phyloP scores from a whole-genome alignment of 2,329 filamentous ascomycete species.

The Penicillium thymicola region DNA sequence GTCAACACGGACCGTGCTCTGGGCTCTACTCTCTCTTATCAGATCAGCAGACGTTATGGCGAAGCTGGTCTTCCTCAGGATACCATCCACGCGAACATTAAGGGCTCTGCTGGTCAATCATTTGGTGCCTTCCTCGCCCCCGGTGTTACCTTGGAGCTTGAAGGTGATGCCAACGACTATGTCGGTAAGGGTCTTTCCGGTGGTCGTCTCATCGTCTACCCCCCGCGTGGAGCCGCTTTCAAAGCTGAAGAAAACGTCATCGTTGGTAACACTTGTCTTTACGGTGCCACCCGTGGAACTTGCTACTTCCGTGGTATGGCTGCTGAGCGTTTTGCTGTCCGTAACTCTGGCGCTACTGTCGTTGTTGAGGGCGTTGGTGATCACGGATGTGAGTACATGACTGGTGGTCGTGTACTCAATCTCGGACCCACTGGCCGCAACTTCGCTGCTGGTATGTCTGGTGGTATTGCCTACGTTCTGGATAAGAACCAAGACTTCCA shows the following conservation, averaged over 20 bases:
- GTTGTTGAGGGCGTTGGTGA: slow-evolving; percentile 95
- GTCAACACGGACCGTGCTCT: slow-evolving; percentile 95
- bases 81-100: slow-evolving; percentile 93
- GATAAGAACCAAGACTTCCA: slow-evolving; percentile 87
- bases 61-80: slow-evolving; percentile 85
- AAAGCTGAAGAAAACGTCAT: slow-evolving; percentile 95
- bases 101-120: slow-evolving; percentile 92
- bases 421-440: slow-evolving; percentile 89
- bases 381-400: slow-evolving; percentile 99
- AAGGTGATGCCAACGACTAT: slow-evolving; percentile 95
- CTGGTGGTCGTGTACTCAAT: slow-evolving; percentile 83
- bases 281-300: slow-evolving; percentile 84
- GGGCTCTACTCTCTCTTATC: slow-evolving; percentile 91
- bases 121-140: slow-evolving; percentile 93
- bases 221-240: slow-evolving; percentile 83
- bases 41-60: slow-evolving; percentile 88
- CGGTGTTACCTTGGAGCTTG: slow-evolving; percentile 89
- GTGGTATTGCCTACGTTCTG: slow-evolving; percentile 91
- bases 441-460: slow-evolving; percentile 98
- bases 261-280: slow-evolving; percentile 90
- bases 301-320: slow-evolving; percentile 97
- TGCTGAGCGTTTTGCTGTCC: slow-evolving; percentile 92
- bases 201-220: slow-evolving; percentile 89
- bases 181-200: slow-evolving; percentile 94
- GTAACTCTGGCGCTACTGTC: slow-evolving; percentile 93